Evolutionary conservation across 2,329 filamentous ascomycete species (phyloP).

Genomic region (Phaeosphaeriaceae sp.): DNA sequence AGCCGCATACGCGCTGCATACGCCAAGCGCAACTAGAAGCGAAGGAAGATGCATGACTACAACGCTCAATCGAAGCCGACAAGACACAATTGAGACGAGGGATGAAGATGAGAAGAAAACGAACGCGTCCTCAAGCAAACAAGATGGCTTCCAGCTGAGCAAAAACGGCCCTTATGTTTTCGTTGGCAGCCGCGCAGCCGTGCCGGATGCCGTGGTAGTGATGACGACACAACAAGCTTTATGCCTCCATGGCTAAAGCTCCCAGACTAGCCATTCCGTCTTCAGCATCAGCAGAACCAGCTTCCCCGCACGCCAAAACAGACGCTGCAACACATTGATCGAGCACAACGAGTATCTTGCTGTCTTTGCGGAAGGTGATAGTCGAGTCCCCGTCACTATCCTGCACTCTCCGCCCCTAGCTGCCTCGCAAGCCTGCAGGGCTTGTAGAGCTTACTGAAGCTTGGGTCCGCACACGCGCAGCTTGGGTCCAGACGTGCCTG

Average conservation of each 20-base stretch:
- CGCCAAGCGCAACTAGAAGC: slow-evolving; percentile 38
- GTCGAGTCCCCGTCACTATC: slow-evolving; percentile 23
- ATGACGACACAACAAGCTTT: slow-evolving; percentile 51
- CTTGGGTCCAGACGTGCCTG: slow-evolving; percentile 18
- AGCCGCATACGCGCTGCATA: slow-evolving; percentile 33
- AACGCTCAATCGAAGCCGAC: slow-evolving; percentile 21
- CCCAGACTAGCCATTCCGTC: neutral
- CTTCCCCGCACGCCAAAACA: slow-evolving; percentile 22
- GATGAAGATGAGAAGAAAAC: neutral
- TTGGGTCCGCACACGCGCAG: slow-evolving; percentile 14
- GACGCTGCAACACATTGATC: slow-evolving; percentile 18
- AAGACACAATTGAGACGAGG: slow-evolving; percentile 13
- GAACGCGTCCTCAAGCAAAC: slow-evolving; percentile 6
- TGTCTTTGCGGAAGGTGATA: slow-evolving; percentile 16
- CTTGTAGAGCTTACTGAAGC: slow-evolving; percentile 19
- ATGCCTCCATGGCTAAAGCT: slow-evolving; percentile 13
- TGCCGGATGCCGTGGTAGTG: slow-evolving; percentile 33
- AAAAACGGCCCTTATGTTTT: slow-evolving; percentile 17
- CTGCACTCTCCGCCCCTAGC: slow-evolving; percentile 35
- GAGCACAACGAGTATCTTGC: slow-evolving; percentile 6
- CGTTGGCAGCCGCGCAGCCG: slow-evolving; percentile 11
- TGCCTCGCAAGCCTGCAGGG: slow-evolving; percentile 21
- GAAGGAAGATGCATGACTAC: slow-evolving; percentile 39
- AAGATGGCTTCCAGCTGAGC: neutral
- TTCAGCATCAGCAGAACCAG: slow-evolving; percentile 2